These are phyloP conservation scores for Pestalotiopsis sp. DNA, from an alignment of 2,329 filamentous ascomycete species.

Conservation along the genomic window DNA sequence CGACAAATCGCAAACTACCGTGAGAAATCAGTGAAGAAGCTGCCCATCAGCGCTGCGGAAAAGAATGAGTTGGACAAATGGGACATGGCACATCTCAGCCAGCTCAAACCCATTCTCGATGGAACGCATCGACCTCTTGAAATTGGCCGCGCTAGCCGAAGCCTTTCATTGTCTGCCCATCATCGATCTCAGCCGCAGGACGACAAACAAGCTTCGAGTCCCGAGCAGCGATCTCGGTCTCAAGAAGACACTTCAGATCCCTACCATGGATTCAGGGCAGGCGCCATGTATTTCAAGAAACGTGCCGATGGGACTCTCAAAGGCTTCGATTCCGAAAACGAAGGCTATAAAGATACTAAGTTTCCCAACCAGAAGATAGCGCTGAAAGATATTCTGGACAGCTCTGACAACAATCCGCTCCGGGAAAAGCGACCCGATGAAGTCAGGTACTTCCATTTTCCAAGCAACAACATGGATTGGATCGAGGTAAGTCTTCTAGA, in stretches of 20 bases:
- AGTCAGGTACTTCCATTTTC: conserved; percentile 18
- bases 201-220: not conserved
- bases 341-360: not conserved
- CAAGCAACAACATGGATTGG: conserved; percentile 17
- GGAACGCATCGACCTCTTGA: not conserved
- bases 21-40: not conserved
- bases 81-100: not conserved
- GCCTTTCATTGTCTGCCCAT: not conserved
- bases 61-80: not conserved
- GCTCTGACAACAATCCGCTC: conserved; percentile 1
- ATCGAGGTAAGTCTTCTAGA: conserved; percentile 11
- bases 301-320: not conserved
- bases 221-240: not conserved
- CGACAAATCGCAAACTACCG: not conserved
- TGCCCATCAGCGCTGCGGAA: not conserved
- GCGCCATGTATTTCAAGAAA: conserved; percentile 13
- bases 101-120: not conserved
- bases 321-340: not conserved
- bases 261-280: conserved; percentile 10
- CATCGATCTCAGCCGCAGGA: not conserved
- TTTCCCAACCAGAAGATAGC: conserved; percentile 16
- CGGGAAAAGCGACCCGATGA: not conserved
- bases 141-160: not conserved
- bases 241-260: not conserved
- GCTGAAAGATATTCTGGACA: not conserved